Evolutionary conservation across 352 stramenopile genomes (phyloP).

Genomic region (Phytophthora tubulina): DNA sequence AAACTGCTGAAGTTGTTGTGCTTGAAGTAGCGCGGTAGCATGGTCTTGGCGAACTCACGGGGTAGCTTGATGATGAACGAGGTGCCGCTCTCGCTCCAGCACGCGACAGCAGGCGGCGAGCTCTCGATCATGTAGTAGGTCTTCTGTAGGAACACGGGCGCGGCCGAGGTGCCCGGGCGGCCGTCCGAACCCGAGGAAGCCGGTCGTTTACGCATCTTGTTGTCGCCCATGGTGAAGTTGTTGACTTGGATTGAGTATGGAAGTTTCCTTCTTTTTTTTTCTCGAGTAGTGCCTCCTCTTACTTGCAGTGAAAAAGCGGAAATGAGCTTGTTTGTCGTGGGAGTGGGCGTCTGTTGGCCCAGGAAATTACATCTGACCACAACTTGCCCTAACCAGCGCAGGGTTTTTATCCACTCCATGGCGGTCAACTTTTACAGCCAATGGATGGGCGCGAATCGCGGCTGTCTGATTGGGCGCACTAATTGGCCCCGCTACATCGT

Average conservation of each 20-base stretch:
- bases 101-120: constrained; percentile 76
- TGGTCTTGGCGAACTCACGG: constrained; percentile 91
- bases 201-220: constrained; percentile 49
- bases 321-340: constrained; percentile 34
- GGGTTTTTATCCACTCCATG: constrained; percentile 12
- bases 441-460: constrained; percentile 6
- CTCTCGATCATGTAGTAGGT: constrained; percentile 95
- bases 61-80: constrained; percentile 94
- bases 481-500: constrained; percentile 23
- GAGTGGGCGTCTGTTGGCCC: constrained; percentile 11
- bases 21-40: constrained; percentile 95
- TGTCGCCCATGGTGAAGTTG: constrained; percentile 38
- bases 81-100: constrained; percentile 81
- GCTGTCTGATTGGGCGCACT: constrained; percentile 4
- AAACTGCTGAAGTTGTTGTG: constrained; percentile 96
- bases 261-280: constrained; percentile 43
- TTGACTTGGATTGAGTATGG: constrained; percentile 30
- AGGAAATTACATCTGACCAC: constrained; percentile 34
- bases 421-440: constrained; percentile 14
- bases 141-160: constrained; percentile 93
- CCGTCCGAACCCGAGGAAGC: constrained; percentile 15
- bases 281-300: constrained; percentile 1
- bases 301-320: constrained; percentile 34
- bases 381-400: neutral
- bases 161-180: constrained; percentile 20